Percentiles rank a stretch among this genome's conserved stretches.
Evolutionary conservation across 2,329 filamentous ascomycete species (phyloP).

Genomic region (Graphilbum sp.): DNA sequence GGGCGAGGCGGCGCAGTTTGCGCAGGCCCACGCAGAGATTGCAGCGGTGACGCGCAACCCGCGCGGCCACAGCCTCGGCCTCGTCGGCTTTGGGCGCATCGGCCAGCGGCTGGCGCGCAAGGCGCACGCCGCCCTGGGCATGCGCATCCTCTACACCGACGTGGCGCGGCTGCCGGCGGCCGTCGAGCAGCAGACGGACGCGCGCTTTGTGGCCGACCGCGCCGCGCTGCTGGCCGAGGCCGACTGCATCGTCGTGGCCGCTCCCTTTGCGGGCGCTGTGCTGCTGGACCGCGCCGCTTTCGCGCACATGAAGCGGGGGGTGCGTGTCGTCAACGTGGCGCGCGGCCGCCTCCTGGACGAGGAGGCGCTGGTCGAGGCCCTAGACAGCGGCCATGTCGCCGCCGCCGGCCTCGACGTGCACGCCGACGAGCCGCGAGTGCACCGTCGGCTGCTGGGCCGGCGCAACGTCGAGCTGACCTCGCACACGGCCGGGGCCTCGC

Average conservation of each 20-base stretch:
- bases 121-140: slow-evolving; percentile 30
- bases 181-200: slow-evolving; percentile 11
- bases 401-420: slow-evolving; percentile 34
- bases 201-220: slow-evolving; percentile 13
- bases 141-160: slow-evolving; percentile 40
- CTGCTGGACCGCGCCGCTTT: slow-evolving; percentile 24
- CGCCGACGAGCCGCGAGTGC: slow-evolving; percentile 26
- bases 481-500: slow-evolving; percentile 36
- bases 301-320: slow-evolving; percentile 28
- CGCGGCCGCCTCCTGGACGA: slow-evolving; percentile 34
- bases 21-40: not conserved
- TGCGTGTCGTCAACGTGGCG: slow-evolving; percentile 36
- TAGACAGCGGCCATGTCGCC: slow-evolving; percentile 25
- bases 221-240: slow-evolving; percentile 26
- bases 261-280: slow-evolving; percentile 22
- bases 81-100: slow-evolving; percentile 42
- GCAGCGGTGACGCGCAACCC: slow-evolving; percentile 24
- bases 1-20: slow-evolving; percentile 14
- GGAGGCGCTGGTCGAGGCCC: slow-evolving; percentile 25
- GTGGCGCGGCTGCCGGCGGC: slow-evolving; percentile 24
- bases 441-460: slow-evolving; percentile 15
- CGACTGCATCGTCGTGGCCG: slow-evolving; percentile 33
- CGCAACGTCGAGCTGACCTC: slow-evolving; percentile 26
- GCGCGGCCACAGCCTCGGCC: slow-evolving; percentile 31
- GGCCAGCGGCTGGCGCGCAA: slow-evolving; percentile 37